Percentiles rank a stretch among this genome's conserved stretches.
phyloP scores from a whole-genome alignment of 257 asterid genomes.

The Solanum clarkiae region DNA sequence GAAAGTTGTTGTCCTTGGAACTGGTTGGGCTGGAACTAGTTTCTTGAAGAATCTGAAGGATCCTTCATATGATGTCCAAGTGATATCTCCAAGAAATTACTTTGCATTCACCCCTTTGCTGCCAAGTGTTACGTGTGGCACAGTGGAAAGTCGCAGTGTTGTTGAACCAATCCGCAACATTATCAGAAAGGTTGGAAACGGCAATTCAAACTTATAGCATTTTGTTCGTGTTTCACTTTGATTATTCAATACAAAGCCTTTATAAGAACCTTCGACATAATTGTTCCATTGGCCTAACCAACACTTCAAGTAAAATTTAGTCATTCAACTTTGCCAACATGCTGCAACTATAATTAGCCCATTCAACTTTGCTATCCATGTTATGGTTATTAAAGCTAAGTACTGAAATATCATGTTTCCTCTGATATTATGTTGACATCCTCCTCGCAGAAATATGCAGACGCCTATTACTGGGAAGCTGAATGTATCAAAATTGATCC shows the following conservation, averaged over 20 bases:
- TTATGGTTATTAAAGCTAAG: neutral
- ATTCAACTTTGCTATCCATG: neutral
- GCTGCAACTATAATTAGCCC: neutral
- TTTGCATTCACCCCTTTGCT: conserved; percentile 91
- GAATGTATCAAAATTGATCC: conserved; percentile 71
- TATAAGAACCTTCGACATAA: neutral
- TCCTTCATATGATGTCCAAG: conserved; percentile 73
- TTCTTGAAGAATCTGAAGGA: conserved; percentile 67
- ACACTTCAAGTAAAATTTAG: neutral
- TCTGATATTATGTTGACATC: neutral
- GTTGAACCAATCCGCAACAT: conserved; percentile 92
- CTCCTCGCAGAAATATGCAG: conserved; percentile 50
- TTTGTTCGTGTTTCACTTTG: neutral
- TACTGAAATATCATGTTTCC: neutral
- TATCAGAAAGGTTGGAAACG: conserved; percentile 51
- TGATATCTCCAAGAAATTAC: conserved; percentile 93
- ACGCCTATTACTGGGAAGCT: conserved; percentile 70
- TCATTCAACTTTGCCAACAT: neutral
- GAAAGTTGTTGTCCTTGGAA: conserved; percentile 88
- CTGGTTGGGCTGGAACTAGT: conserved; percentile 98
- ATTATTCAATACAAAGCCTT: neutral
- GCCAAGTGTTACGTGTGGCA: conserved; percentile 93
- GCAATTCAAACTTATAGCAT: neutral
- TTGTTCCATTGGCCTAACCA: neutral
- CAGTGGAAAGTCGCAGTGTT: conserved; percentile 91